Evolutionary conservation across 352 stramenopile species (phyloP).

Genomic region (Phytophthora vignae): DNA sequence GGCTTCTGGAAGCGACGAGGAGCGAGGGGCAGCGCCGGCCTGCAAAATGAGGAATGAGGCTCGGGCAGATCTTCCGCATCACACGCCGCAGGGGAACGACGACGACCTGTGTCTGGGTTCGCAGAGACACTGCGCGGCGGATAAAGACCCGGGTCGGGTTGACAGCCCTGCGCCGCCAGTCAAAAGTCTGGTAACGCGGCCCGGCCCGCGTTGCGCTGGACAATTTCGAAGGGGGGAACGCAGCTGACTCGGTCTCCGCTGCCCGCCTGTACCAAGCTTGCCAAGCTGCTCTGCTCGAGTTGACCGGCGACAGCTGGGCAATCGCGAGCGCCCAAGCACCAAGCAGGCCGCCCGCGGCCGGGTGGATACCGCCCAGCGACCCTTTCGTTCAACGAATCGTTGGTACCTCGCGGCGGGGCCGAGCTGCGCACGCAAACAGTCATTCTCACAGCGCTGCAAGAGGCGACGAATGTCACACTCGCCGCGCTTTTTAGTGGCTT

Average conservation of each 20-base stretch:
- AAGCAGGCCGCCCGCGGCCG: constrained; percentile 3
- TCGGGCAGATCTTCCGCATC: constrained; percentile 41
- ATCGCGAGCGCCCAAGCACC: constrained; percentile 24
- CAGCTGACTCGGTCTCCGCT: constrained; percentile 17
- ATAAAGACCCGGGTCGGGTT: constrained; percentile 27
- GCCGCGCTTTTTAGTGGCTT: constrained; percentile 25
- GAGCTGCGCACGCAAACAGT: constrained; percentile 4
- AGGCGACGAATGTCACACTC: constrained; percentile 25
- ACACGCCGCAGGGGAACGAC: neutral
- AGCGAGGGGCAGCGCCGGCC: constrained; percentile 14
- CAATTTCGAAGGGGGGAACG: constrained; percentile 36
- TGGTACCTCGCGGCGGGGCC: constrained; percentile 22
- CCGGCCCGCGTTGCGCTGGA: constrained; percentile 17
- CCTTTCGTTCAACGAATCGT: too few relatives aligned
- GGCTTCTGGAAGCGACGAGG: constrained; percentile 13
- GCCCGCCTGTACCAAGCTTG: too few relatives aligned
- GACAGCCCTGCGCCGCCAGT: neutral
- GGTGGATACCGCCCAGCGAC: constrained; percentile 18
- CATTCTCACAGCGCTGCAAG: constrained; percentile 8
- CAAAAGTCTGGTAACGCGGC: constrained; percentile 2
- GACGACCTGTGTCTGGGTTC: constrained; percentile 10
- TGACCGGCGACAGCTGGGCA: constrained; percentile 2
- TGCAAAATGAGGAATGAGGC: constrained; percentile 55
- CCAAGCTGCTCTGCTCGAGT: neutral
- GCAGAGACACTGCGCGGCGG: constrained; percentile 19